phyloP scores from a whole-genome alignment of 1,284 basidiomycete species.

The Leccinum fuscescens region DNA sequence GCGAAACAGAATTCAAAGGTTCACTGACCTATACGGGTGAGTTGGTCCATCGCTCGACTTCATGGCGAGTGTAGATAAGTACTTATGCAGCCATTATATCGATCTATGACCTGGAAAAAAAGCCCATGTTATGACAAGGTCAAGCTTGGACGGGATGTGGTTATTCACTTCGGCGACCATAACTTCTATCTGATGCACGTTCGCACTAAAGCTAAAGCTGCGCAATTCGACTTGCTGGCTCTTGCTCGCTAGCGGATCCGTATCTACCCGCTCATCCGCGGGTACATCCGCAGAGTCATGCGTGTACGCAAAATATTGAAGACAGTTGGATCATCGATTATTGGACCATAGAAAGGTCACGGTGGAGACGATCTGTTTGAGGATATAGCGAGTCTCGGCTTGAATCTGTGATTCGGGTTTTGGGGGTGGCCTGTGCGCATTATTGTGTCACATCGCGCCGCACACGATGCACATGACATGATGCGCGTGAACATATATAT shows the following conservation, averaged over 20 bases:
- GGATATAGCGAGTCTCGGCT: conserved; percentile 94
- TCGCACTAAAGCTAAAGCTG: conserved; percentile 90
- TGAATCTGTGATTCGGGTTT: conserved; percentile 93
- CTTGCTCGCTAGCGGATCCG: conserved; percentile 90
- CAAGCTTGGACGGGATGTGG: too few relatives aligned
- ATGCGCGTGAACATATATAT: not conserved
- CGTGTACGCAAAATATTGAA: conserved; percentile 93
- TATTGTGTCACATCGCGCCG: conserved; percentile 2
- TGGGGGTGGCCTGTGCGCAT: conserved; percentile 40
- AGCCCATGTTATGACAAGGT: too few relatives aligned
- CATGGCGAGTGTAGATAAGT: too few relatives aligned
- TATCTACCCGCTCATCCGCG: conserved; percentile 91
- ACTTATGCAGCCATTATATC: too few relatives aligned
- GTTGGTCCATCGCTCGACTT: too few relatives aligned
- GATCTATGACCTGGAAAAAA: too few relatives aligned
- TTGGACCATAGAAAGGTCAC: conserved; percentile 87
- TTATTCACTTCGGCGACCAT: conserved; percentile 90
- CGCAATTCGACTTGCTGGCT: conserved; percentile 94
- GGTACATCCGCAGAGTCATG: conserved; percentile 85
- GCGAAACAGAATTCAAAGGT: too few relatives aligned
- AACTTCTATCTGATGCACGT: conserved; percentile 86
- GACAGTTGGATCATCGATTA: conserved; percentile 91
- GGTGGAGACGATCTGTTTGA: conserved; percentile 97
- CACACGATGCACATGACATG: not conserved
- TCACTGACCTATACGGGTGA: too few relatives aligned